These are phyloP conservation scores for Magnolia officinalis DNA, from an alignment of 164 flowering plant species.

Conservation along the genomic window DNA sequence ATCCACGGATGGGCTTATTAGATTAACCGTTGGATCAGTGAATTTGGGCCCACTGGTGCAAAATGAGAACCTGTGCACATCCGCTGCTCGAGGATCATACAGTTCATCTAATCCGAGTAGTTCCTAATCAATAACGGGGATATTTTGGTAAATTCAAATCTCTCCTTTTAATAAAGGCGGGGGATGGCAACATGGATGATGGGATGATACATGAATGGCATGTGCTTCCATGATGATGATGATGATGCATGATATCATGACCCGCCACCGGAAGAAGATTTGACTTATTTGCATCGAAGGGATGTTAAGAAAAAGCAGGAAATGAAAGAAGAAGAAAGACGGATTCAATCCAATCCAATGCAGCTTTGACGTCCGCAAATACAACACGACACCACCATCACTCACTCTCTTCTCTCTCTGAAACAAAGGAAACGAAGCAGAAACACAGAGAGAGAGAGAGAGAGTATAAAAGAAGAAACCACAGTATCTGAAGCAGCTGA, in stretches of 20 bases:
- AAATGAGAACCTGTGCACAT: not conserved
- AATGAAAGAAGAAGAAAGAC: not conserved
- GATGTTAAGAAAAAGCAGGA: not conserved
- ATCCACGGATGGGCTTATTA: too few relatives aligned
- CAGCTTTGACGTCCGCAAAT: conserved; percentile 37
- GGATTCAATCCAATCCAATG: conserved; percentile 24
- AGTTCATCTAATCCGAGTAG: too few relatives aligned
- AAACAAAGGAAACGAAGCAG: not conserved
- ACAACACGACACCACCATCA: conserved; percentile 6
- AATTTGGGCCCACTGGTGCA: not conserved
- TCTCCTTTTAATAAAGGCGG: not conserved
- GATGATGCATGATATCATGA: not conserved
- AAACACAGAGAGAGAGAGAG: not conserved
- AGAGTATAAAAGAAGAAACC: not conserved
- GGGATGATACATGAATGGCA: not conserved
- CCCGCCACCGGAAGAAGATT: conserved; percentile 10
- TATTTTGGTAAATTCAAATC: not conserved
- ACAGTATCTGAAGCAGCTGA: not conserved
- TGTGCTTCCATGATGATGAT: not conserved
- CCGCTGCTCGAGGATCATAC: not conserved
- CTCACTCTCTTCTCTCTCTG: not conserved
- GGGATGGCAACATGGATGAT: not conserved
- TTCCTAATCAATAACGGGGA: not conserved
- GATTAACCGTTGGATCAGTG: not conserved
- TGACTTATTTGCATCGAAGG: conserved; percentile 20